Percentiles rank a stretch among this genome's conserved stretches.
Conservation (phyloP, 768 basidiomycete species). For the Strobilomyces confusus region DNA sequence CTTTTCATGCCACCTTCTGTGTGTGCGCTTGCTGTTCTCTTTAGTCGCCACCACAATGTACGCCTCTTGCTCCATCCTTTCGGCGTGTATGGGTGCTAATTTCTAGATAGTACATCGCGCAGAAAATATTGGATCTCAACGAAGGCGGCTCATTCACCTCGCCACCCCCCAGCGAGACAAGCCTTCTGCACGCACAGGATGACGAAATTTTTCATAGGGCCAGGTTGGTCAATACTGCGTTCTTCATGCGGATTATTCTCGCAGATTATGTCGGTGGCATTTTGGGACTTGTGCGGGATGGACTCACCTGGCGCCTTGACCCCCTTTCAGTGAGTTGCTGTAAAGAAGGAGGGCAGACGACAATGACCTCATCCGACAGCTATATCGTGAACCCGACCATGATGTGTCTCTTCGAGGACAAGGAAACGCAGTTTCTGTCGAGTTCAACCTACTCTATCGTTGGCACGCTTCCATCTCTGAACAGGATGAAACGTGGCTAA, state of each 20-base stretch:
- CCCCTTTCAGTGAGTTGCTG: slow-evolving; percentile 50
- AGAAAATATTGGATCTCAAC: slow-evolving; percentile 65
- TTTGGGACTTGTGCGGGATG: slow-evolving; percentile 63
- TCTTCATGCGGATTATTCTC: slow-evolving; percentile 67
- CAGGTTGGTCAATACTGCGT: slow-evolving; percentile 69
- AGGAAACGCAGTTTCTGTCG: slow-evolving; percentile 73
- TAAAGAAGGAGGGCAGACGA: background rate
- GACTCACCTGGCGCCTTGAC: slow-evolving; percentile 61
- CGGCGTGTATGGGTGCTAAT: slow-evolving; percentile 3
- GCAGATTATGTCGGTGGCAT: slow-evolving; percentile 74
- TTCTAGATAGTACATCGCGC: slow-evolving; percentile 56
- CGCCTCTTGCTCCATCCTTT: slow-evolving; percentile 18
- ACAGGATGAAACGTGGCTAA: slow-evolving; percentile 54
- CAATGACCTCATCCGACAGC: slow-evolving; percentile 29
- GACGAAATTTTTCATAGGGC: slow-evolving; percentile 75
- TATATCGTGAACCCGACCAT: slow-evolving; percentile 49
- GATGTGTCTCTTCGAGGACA: slow-evolving; percentile 57
- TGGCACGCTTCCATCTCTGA: slow-evolving; percentile 66
- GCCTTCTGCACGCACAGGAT: slow-evolving; percentile 47
- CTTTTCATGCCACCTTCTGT: slow-evolving; percentile 70
- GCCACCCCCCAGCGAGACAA: slow-evolving; percentile 15
- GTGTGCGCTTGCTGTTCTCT: slow-evolving; percentile 62
- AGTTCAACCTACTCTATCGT: slow-evolving; percentile 59
- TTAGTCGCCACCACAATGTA: slow-evolving; percentile 74
- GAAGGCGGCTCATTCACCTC: slow-evolving; percentile 47